Base-by-base conservation (phyloP, 306 rosid genomes). In the Begonia masoniana region DNA sequence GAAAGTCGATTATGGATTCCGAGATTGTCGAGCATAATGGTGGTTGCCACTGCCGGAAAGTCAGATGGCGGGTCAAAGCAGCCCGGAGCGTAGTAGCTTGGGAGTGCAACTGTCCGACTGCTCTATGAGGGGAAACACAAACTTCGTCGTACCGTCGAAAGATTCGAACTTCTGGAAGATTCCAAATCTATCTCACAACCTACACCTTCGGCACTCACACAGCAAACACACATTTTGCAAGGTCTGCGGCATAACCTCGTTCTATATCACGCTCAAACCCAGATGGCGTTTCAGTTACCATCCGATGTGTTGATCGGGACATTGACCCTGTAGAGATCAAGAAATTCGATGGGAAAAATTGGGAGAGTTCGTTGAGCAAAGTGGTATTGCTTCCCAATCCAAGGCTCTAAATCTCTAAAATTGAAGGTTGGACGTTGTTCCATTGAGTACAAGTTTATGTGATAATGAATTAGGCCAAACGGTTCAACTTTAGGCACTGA, bases 221-320 rank as follows among this genome's bases (percentile, higher is more conserved):
- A 13, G 97, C 91, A 43, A 89, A 65, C 97, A 89, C 67, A 80
- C 76, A 10, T 89, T 89, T 52, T 89, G 95, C 46, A 89, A 76
- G 57, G 67, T 71, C 43, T 89, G 97, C 63, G 95, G 95, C 42
- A 85, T 89, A 62, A 82, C 95, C 55, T 89, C 97, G 4, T 89
- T 85, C 66, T 89, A 67, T 46, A 59, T 69, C 94, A 2, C 97
- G 94, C 41, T 85, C 91, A 9, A 89, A 89, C 62, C 95, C 91
- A 11, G 95, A 89, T 68, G 95, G 97, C 35, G 85, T 89, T 61
- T 68, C 82, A 7, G 58, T 89, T 57, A 60, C 95, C 15, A 67
- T 66, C 64, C 78, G 53, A 73, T 89, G 97, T 58, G 91, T 85
- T 19, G 94, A 89, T 68, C 82, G 97, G 94, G 54, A 82, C 97